Evolutionary conservation across 2,329 filamentous ascomycete species (phyloP).

Genomic region (Alternaria rosae): DNA sequence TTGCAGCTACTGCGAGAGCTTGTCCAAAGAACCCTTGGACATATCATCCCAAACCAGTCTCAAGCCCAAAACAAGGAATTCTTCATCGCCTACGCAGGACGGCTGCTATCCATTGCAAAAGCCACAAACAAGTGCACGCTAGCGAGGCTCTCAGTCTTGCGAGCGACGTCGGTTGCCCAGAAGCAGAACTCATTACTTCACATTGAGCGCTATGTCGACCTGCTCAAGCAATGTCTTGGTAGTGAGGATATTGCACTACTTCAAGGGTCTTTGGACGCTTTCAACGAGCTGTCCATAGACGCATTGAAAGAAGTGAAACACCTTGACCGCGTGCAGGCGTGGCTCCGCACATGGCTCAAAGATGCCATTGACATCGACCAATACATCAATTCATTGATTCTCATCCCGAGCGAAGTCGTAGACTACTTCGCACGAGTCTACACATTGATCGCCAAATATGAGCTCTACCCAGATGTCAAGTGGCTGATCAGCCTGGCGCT

Average conservation of each 20-base stretch:
- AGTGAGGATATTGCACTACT: constrained; percentile 12
- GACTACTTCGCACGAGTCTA: constrained; percentile 32
- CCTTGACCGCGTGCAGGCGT: constrained; percentile 23
- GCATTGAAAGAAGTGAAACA: constrained; percentile 26
- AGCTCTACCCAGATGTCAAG: constrained; percentile 27
- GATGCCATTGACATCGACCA: constrained; percentile 29
- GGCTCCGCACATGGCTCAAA: constrained; percentile 33
- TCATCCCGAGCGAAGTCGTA: constrained; percentile 15
- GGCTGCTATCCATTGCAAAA: constrained; percentile 27
- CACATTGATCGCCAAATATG: constrained; percentile 31
- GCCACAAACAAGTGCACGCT: constrained; percentile 31
- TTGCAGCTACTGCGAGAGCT: constrained; percentile 37
- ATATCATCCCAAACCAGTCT: constrained; percentile 45
- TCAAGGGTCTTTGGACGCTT: constrained; percentile 36
- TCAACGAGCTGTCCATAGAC: constrained; percentile 34
- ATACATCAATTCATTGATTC: constrained; percentile 17
- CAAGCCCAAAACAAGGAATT: constrained; percentile 44
- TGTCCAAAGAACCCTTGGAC: constrained; percentile 33
- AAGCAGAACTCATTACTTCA: constrained; percentile 32
- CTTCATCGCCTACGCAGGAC: constrained; percentile 35
- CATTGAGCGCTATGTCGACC: constrained; percentile 30
- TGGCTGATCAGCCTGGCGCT: constrained; percentile 36
- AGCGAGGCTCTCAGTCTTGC: constrained; percentile 34
- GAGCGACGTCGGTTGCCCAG: constrained; percentile 33
- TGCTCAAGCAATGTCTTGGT: constrained; percentile 32